Base-by-base conservation (phyloP, 78 protist genomes). In the Cavenderia fasciculata region DNA sequence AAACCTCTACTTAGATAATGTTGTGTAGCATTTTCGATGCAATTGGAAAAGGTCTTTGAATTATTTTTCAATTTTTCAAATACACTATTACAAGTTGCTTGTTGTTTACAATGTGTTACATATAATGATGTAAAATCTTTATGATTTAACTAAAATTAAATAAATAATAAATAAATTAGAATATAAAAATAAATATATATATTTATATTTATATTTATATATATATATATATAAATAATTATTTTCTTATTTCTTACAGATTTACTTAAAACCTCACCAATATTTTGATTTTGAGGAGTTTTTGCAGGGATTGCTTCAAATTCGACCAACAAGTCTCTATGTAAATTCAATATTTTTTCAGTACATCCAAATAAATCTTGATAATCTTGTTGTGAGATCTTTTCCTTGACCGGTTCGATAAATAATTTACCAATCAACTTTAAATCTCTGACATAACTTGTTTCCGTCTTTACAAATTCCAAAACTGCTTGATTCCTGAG, bases 381-480 rank as follows among this genome's bases (percentile, higher is more conserved):
- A 40, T 31, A 65, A 23, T 79, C 76, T 49, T 56, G 47, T 16
- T 27, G n/a, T 29, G 62, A 18, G 27, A 79, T 79, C 40, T 79
- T 69, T 7, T 66, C 49, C 66, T 51, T 63, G 18, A 79, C 44
- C 25, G 88, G 88, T 21, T 79, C 76, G 6, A 79, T 66, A 79
- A 51, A 79, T 43, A 79, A 79, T 57, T 79, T 79, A n/a, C 27
- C 74, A n/a, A 79, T 66, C 54, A 79, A 36, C 56, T 79, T 79
- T 66, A 79, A 63, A 66, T 79, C 88, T 66, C 88, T 63, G 14
- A 79, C 74, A 79, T 79, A 79, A 41, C 74, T 66, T 19, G 88
- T 70, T 54, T 79, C 88, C 27, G 88, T 79, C 41, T 79, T 79
- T 8, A 79, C 88, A 7, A 79, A 59, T 43, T 79, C 88, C 1